Base-by-base conservation (phyloP, 768 basidiomycete genomes). In the Holtermanniella nyarrowii region DNA sequence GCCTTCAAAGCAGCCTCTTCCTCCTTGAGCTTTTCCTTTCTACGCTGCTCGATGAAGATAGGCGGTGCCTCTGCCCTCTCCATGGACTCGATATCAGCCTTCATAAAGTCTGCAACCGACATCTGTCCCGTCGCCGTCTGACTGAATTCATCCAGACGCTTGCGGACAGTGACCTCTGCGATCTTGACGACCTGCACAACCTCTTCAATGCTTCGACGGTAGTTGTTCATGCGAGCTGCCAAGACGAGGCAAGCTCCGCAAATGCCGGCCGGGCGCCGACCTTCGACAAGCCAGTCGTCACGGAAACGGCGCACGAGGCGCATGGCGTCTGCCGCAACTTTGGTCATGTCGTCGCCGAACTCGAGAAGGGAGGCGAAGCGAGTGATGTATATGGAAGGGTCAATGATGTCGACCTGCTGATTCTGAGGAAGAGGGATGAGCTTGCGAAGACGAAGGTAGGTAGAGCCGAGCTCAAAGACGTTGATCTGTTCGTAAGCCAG, bases 131-230 rank as follows among this genome's bases (percentile, higher is more conserved):
- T 88, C 0, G 84, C 82, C 1, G 90, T 96, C 59, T 80, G 81
- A 67, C 83, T 87, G 76, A 99, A 99, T 74, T 99, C 95, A 22
- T 90, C 86, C 14, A 99, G 75, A 16, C 95, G 80, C 71, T 93
- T 96, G 74, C 83, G 82, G 41, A 99, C 73, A 3, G 95, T 99
- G 11, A 82, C 83, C 63, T 96, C 90, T n/a, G 90, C 88, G 59
- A 96, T 95, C 74, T 97, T 99, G 59, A 97, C 95, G 14, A 99
- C 90, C 67, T 99, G 95, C 18, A 96, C 90, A 44, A 99, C 86
- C 72, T 99, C 95, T 66, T 91, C 86, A 11, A 96, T 78, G 22
- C 84, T 87, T 43, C 95, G 77, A 41, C 91, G 77, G 65, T 93
- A 97, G 71, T 95, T 95, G 74, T 93, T 96, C 95, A 99, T 97